Conservation (phyloP, 75 land plant genomes). For the Cupressus sempervirens region DNA sequence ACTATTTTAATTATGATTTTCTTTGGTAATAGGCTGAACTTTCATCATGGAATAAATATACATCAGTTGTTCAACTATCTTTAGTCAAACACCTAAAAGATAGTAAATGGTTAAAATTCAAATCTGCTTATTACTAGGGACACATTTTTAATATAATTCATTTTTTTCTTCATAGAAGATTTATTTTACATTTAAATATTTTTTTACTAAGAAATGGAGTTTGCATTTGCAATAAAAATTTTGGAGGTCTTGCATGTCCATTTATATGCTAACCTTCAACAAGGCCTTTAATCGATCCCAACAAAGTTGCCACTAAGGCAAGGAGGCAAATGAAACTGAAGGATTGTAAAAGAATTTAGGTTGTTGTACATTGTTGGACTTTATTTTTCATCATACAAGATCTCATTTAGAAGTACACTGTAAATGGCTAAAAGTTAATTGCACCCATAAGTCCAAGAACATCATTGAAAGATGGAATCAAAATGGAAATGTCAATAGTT, state of each 20-base stretch:
- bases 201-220: not conserved
- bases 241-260: not conserved
- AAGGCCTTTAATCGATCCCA: constrained; percentile 27
- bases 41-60: too few species aligned
- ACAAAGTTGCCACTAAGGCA: constrained; percentile 13
- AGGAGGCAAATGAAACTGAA: constrained; percentile 25
- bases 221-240: not conserved
- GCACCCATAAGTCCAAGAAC: constrained; percentile 48
- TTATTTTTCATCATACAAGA: constrained; percentile 24
- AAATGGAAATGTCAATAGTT: constrained; percentile 29
- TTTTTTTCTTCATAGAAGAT: too few species aligned
- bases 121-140: too few species aligned
- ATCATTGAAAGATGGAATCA: too few species aligned
- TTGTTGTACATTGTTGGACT: constrained; percentile 21
- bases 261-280: not conserved
- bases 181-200: too few species aligned
- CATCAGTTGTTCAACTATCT: too few species aligned
- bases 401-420: constrained; percentile 37
- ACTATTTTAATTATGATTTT: too few species aligned
- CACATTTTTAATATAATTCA: too few species aligned
- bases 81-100: too few species aligned
- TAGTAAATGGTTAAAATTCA: too few species aligned
- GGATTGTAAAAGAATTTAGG: constrained; percentile 16
- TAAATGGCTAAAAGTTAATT: constrained; percentile 39
- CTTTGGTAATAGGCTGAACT: too few species aligned